Conservation (phyloP, 768 basidiomycete genomes). For the Mycena crocata region DNA sequence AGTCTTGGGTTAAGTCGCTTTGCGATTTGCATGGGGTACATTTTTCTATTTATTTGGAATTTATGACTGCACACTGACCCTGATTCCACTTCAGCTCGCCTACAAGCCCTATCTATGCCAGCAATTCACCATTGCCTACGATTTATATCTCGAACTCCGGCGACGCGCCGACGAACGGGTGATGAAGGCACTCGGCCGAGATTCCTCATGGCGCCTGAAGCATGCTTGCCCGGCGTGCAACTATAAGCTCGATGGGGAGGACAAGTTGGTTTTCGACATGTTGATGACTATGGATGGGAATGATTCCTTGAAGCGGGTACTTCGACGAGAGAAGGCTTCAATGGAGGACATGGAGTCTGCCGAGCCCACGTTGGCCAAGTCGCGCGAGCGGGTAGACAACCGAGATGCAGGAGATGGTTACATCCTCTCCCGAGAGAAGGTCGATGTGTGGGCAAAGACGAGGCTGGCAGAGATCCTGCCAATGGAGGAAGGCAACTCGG, state of each 20-base stretch:
- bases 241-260: conserved; percentile 38
- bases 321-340: not conserved
- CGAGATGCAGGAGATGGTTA: conserved; percentile 17
- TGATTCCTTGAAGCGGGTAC: conserved; percentile 36
- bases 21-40: conserved; percentile 30
- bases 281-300: conserved; percentile 42
- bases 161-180: conserved; percentile 20
- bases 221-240: conserved; percentile 43
- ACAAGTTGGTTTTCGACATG: conserved; percentile 29
- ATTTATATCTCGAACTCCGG: conserved; percentile 34
- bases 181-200: conserved; percentile 30
- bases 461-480: conserved; percentile 2
- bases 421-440: conserved; percentile 24
- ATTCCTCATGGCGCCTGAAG: conserved; percentile 36
- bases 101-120: conserved; percentile 19
- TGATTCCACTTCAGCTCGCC: conserved; percentile 5
- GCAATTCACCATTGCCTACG: conserved; percentile 35
- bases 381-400: conserved; percentile 14
- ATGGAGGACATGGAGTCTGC: not conserved
- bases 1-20: conserved; percentile 29
- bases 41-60: conserved; percentile 15
- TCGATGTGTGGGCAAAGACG: conserved; percentile 27
- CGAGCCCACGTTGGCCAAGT: conserved; percentile 11
- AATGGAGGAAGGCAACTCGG: not conserved
- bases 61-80: not conserved